Base-by-base conservation (phyloP, 164 flowering plant species). In the Piper betle region DNA sequence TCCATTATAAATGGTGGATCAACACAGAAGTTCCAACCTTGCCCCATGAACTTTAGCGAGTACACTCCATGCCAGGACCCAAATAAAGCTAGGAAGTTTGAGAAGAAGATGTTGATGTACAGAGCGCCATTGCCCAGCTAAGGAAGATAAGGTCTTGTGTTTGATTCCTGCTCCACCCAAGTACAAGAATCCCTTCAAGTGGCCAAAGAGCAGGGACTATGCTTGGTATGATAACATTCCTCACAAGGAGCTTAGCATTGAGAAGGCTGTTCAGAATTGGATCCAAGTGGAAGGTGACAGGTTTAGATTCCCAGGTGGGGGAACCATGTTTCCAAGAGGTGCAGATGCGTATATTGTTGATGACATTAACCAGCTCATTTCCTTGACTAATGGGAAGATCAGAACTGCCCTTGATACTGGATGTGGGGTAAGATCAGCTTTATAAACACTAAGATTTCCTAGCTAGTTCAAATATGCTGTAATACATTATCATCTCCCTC, bases 231-330 rank as follows among this genome's bases (percentile, higher is more conserved):
- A 77, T 56, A 93, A 93, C 56, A 90, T 93, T 19, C 99, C 99
- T 9, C 99, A 93, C 53, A 86, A 72, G 60, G 96, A 93, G 74
- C 94, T 93, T 40, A 90, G 96, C 65, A 79, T 93, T 62, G 99
- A 93, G 76, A 93, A 93, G 74, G 99, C 99, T 7, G 71, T 82
- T 58, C 99, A 93, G 82, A 93, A 93, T 33, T 93, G 97, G 99
- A 79, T 93, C 60, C 97, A 88, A 67, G 92, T 93, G 2, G 94
- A 93, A 62, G 99, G 99, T 19, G 84, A 93, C 16, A 78, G 94
- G 3, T 86, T 93, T 59, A 67, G 84, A 61, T 93, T 93, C 65
- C 99, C 97, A 0, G 97, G 99, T 0, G 99, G 99, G 42, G 99
- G 97, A 48, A 93, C 99, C 62, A 90, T 88, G 95, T 93, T 93